Percentiles rank a stretch among this genome's conserved stretches.
phyloP scores from a whole-genome alignment of 169 alveolate species.

The Plasmodium blacklocki region DNA sequence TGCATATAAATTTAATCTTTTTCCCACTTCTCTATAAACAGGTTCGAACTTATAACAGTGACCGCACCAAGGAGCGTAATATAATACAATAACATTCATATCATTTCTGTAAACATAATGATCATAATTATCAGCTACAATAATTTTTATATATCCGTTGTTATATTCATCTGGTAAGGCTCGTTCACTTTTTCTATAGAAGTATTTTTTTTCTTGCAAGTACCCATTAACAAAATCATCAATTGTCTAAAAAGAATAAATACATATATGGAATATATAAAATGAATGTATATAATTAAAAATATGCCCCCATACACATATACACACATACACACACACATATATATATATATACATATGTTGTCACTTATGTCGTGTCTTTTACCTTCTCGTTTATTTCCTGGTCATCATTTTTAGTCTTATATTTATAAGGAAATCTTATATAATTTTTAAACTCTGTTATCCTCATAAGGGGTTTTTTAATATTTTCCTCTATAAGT shows the following conservation, averaged over 20 bases:
- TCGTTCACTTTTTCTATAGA: constrained; percentile 65
- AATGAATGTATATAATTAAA: too few species aligned
- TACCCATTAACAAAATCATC: constrained; percentile 49
- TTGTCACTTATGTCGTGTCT: background rate
- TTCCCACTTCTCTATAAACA: constrained; percentile 87
- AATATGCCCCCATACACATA: background rate
- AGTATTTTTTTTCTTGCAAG: constrained; percentile 30
- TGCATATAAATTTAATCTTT: constrained; percentile 45
- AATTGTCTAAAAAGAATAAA: constrained; percentile 22
- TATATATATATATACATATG: background rate
- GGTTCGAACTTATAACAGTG: constrained; percentile 95
- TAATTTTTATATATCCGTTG: constrained; percentile 74
- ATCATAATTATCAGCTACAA: constrained; percentile 86
- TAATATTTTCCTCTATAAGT: constrained; percentile 48
- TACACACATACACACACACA: background rate
- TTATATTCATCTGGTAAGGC: constrained; percentile 68
- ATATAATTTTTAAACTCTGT: constrained; percentile 42
- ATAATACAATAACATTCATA: constrained; percentile 89
- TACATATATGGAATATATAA: too few species aligned
- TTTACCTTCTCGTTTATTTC: constrained; percentile 72
- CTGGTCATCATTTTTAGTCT: constrained; percentile 30
- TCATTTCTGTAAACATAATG: constrained; percentile 83
- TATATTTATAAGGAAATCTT: constrained; percentile 53
- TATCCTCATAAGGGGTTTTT: constrained; percentile 68
- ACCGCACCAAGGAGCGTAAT: constrained; percentile 96